Conservation (phyloP, 345 rosid species). For the Salix koriyanagi region DNA sequence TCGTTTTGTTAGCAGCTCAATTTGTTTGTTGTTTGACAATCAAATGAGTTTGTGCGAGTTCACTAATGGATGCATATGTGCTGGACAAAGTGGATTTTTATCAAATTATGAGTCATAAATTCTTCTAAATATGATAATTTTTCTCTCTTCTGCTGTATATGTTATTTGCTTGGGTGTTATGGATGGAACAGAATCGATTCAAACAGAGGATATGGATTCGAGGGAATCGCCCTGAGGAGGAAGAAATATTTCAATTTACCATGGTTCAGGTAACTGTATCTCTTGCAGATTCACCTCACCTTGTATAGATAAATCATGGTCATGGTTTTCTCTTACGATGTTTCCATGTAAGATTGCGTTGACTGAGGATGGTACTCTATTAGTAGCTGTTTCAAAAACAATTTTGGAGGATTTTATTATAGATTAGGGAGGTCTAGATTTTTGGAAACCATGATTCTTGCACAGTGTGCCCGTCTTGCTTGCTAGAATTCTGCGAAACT, state of each 20-base stretch:
- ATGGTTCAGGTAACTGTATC: slow-evolving; percentile 63
- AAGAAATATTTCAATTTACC: slow-evolving; percentile 83
- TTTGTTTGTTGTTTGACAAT: no score
- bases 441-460: not conserved
- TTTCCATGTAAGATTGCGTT: not conserved
- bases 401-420: not conserved
- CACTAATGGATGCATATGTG: not conserved
- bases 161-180: not conserved
- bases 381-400: not conserved
- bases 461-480: not conserved
- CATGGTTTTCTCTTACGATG: not conserved
- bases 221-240: slow-evolving; percentile 87
- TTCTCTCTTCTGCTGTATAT: not conserved
- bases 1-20: no score
- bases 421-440: no score
- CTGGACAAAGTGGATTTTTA: no score
- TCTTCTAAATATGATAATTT: no score
- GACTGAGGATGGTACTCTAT: not conserved
- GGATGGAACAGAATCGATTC: slow-evolving; percentile 52
- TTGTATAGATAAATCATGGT: not conserved
- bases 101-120: not conserved
- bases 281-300: not conserved
- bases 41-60: not conserved
- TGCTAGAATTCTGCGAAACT: not conserved
- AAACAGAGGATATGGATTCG: slow-evolving; percentile 88